A percentile compares a stretch with the other conserved stretches of the same genome.
These are phyloP conservation scores for Dryadomyces quercivorus DNA, from an alignment of 2,329 filamentous ascomycete species.

Conservation along the genomic window DNA sequence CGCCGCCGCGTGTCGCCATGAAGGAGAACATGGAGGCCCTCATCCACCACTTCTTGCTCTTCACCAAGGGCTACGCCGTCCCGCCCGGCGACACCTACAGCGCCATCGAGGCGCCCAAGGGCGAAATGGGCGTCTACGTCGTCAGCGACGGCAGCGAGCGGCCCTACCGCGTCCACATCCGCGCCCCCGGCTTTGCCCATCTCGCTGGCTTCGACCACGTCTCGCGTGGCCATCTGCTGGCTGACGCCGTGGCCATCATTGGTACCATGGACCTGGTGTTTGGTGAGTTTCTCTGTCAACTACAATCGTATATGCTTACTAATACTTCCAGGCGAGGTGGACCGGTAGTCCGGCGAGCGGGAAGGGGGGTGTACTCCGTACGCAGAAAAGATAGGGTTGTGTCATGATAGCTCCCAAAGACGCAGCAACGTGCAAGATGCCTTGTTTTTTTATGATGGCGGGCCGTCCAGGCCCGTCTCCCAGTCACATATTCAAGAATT, in stretches of 20 bases:
- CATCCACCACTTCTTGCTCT: constrained; percentile 97
- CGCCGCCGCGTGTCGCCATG: constrained; percentile 93
- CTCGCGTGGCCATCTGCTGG: constrained; percentile 80
- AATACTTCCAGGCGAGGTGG: constrained; percentile 40
- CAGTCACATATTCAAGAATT: too few species aligned
- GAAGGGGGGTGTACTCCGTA: not conserved
- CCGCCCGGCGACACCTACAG: constrained; percentile 97
- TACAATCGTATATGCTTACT: not conserved
- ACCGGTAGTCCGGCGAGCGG: constrained; percentile 31
- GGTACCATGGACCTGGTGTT: constrained; percentile 84
- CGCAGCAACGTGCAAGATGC: not conserved
- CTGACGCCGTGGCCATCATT: constrained; percentile 94
- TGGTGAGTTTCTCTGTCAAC: constrained; percentile 39
- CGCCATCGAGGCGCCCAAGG: constrained; percentile 98
- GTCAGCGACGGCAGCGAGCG: constrained; percentile 94
- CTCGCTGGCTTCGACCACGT: constrained; percentile 90
- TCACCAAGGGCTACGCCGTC: constrained; percentile 96
- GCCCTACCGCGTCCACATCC: constrained; percentile 94
- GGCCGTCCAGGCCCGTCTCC: too few species aligned
- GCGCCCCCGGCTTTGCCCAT: constrained; percentile 93
- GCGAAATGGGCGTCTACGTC: constrained; percentile 96
- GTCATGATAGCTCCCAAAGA: not conserved
- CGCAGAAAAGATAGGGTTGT: not conserved
- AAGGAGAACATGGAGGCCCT: constrained; percentile 99
- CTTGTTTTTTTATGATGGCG: too few species aligned